Conservation (phyloP, 768 basidiomycete species). For the Clathrus columnatus region DNA sequence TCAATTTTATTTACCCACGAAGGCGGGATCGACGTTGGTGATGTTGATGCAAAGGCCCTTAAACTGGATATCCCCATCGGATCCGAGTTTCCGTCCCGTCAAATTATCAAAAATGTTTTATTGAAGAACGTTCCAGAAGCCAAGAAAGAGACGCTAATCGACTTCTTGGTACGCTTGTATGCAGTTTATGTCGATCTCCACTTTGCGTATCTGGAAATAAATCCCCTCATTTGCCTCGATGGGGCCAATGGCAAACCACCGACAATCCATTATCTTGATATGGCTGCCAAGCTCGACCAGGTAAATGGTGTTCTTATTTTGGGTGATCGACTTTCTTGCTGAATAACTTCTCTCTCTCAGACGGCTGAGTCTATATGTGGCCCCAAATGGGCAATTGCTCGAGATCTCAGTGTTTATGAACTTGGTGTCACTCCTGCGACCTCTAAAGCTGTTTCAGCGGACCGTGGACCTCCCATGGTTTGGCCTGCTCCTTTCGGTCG, state of each 20-base stretch:
- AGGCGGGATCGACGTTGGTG: slow-evolving; percentile 97
- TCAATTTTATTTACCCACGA: slow-evolving; percentile 98
- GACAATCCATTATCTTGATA: slow-evolving; percentile 92
- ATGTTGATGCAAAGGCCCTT: slow-evolving; percentile 95
- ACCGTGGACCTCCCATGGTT: slow-evolving; percentile 96
- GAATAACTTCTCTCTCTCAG: slow-evolving; percentile 10
- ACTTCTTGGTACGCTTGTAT: slow-evolving; percentile 93
- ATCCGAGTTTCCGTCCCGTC: slow-evolving; percentile 73
- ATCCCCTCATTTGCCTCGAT: slow-evolving; percentile 93
- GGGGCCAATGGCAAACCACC: slow-evolving; percentile 59
- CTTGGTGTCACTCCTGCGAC: slow-evolving; percentile 33
- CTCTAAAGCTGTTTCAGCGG: slow-evolving; percentile 54
- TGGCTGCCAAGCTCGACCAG: slow-evolving; percentile 99
- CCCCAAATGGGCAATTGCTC: slow-evolving; percentile 97
- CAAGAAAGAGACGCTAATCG: slow-evolving; percentile 80
- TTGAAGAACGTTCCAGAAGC: slow-evolving; percentile 73
- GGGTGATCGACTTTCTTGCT: not conserved
- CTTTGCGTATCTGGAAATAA: slow-evolving; percentile 99
- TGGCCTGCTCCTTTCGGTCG: slow-evolving; percentile 96
- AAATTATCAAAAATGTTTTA: slow-evolving; percentile 64
- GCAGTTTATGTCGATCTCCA: slow-evolving; percentile 97
- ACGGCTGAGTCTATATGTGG: slow-evolving; percentile 98
- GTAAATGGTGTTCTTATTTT: slow-evolving; percentile 7
- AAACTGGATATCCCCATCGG: slow-evolving; percentile 76
- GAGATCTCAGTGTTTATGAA: slow-evolving; percentile 76